Base-by-base conservation (phyloP, 441 rosid genomes). In the Adansonia grandidieri region DNA sequence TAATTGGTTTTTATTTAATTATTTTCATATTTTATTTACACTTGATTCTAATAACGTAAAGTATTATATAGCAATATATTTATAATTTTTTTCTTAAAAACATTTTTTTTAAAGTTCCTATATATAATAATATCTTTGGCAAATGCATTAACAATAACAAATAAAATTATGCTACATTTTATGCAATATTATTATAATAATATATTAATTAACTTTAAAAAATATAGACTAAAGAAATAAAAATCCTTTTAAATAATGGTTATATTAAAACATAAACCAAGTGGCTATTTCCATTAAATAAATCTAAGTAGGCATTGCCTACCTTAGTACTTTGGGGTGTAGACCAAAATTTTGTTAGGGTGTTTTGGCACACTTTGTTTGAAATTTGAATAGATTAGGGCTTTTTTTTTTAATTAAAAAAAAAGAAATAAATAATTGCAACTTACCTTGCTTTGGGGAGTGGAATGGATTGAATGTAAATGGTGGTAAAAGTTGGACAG, bases 401-500 rank as follows among this genome's bases (percentile, higher is more conserved):
- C 14, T 48, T 69, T 2, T 1, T 24, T 32, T 32, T 32, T 32
- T 32, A 32, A 32, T 28, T 24, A 24, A 24, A 32, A 32, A 32
- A 1, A 32, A 32, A 0, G 3, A 9, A 11, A 22, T 22, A 69
- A 22, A 6, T 22, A 70, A 70, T 22, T 70, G 44, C 44, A 62
- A 50, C 24, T 15, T 22, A 48, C 15, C 64, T 44, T 19, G 19
- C 37, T 48, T 70, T 70, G 44, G 60, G 40, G 66, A 6, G 1
- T 17, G 61, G 24, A 32, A 32, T 32, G 37, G 28, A 42, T 66
- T 66, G 14, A 6, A 14, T n/a, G 71, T 40, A 64, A 8, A 15
- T 64, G 51, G 24, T 42, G 17, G 22, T 40, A n/a, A n/a, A 42
- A 47, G 11, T 69, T 70, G 74, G 58, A 50, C 60, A 70, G n/a